Evolutionary conservation across 495 filamentous ascomycete genomes (phyloP).

Genomic region (Glarea lozoyensis): DNA sequence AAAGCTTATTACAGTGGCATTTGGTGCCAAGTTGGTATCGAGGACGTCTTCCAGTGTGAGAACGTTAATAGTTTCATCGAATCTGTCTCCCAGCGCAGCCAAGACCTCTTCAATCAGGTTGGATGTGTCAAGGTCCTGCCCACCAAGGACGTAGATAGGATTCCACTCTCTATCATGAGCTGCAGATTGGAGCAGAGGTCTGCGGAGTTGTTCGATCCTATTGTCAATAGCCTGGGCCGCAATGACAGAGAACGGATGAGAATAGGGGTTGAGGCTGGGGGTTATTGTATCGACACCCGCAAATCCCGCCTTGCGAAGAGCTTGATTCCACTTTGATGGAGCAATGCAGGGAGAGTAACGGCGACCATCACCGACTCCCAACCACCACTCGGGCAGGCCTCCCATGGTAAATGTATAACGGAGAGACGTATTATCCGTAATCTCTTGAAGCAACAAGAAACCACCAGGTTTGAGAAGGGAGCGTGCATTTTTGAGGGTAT

Average conservation of each 20-base stretch:
- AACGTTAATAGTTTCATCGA: background rate
- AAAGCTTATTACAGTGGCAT: constrained; percentile 28
- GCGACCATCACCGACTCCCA: constrained; percentile 35
- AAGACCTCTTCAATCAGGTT: background rate
- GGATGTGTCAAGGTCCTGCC: background rate
- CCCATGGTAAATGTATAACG: constrained; percentile 29
- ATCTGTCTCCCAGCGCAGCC: background rate
- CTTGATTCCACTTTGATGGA: constrained; percentile 26
- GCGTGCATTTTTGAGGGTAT: constrained; percentile 31
- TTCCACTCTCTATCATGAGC: background rate
- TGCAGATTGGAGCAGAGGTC: constrained; percentile 10
- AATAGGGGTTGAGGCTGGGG: constrained; percentile 4
- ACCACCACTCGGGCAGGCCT: constrained; percentile 43
- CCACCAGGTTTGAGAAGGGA: constrained; percentile 45
- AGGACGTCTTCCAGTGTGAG: background rate
- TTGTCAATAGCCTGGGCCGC: constrained; percentile 35
- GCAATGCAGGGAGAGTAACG: constrained; percentile 27
- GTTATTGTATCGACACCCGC: constrained; percentile 33
- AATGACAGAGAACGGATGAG: constrained; percentile 29
- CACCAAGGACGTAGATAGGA: background rate
- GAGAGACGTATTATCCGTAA: constrained; percentile 26
- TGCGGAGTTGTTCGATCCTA: constrained; percentile 22
- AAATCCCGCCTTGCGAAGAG: constrained; percentile 35
- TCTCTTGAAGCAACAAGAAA: constrained; percentile 8
- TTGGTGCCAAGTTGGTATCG: background rate